Base-by-base conservation (phyloP, 139 green algal genomes). In the Haematococcus sp. region DNA sequence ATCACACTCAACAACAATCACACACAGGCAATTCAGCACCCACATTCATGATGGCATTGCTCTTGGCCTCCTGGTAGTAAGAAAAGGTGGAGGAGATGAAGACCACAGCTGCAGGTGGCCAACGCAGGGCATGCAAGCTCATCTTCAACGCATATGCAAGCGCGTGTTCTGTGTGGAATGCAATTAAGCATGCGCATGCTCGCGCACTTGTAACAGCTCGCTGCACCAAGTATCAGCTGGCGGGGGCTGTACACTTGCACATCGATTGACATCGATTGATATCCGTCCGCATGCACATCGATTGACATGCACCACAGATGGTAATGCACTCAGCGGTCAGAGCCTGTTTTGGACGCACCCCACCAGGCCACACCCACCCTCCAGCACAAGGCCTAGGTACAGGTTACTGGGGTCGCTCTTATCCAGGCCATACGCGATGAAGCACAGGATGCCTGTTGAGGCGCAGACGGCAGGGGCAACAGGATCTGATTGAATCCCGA, bases 381-480 rank as follows among this genome's bases (percentile, higher is more conserved):
- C 58, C 2, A 95, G 76, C 34, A 94, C 88, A 3, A 89, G 75
- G 15, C 91, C 90, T 11, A 95, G 73, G 77, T 93, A 94, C 28
- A 95, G 61, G 83, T 94, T 91, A 63, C 81, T 86, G 30, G 59
- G 31, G 31, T 93, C 84, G 0, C 40, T 78, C 56, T 82, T 63
- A 78, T 94, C 88, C 63, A 95, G 79, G 70, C 69, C 78, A 65
- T 87, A 94, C 46, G 80, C 75, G 33, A 86, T 70, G 76, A 86
- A 86, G 30, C 75, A 83, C 60, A 86, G 44, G 1, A 75, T 61
- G 15, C 52, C 52, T 61, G 52, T 20, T 11, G 11, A 4, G 4
- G 4, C 4, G 52, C 23, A 31, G 52, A n/a, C n/a, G n/a, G n/a
- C n/a, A n/a, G n/a, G n/a, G n/a, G n/a, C n/a, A n/a, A n/a, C n/a